Base-by-base conservation (phyloP, 495 filamentous ascomycete genomes). In the Penicillium desertorum region DNA sequence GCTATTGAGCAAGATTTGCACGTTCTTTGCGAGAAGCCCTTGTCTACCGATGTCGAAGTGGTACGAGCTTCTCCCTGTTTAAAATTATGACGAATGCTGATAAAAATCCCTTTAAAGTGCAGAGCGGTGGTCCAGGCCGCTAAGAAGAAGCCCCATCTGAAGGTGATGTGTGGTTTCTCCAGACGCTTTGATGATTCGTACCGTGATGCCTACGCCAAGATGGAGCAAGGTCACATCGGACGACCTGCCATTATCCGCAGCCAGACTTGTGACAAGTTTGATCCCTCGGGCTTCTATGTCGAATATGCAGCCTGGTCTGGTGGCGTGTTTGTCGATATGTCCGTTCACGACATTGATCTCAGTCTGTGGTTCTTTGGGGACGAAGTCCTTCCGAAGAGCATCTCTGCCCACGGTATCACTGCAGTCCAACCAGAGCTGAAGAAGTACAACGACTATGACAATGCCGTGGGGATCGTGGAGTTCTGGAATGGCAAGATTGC, bases 381-480 rank as follows among this genome's bases (percentile, higher is more conserved):
- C 23, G 65, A 76, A 41, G 56, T 63, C 23, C 57, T 64, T 27
- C 63, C 75, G 50, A 84, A 85, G 57, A 73, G 66, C 56, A 76
- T 81, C 12, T 67, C 67, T 1, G 78, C 78, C 0, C 51, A 76
- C 7, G 84, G 84, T 10, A 77, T 83, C 58, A 80, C 76, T 3
- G 81, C 82, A 1, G 78, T 85, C 20, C 77, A 85, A 61, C 83
- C 83, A 0, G 82, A 79, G 19, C 67, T 87, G 7, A 64, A 71
- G 42, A 72, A 79, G 54, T 72, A 81, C 62, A 79, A 77, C 2
- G 84, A 87, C 64, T 71, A 73, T 36, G 84, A 87, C 61, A 87
- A 87, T 56, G 83, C 80, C 0, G 77, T 86, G 4, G 83, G 82
- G 2, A 69, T 85, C 20, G 79, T 86, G 9, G 84, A 87, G 68